Evolutionary conservation across 164 flowering plant species (phyloP).

Genomic region (Annona cherimola): DNA sequence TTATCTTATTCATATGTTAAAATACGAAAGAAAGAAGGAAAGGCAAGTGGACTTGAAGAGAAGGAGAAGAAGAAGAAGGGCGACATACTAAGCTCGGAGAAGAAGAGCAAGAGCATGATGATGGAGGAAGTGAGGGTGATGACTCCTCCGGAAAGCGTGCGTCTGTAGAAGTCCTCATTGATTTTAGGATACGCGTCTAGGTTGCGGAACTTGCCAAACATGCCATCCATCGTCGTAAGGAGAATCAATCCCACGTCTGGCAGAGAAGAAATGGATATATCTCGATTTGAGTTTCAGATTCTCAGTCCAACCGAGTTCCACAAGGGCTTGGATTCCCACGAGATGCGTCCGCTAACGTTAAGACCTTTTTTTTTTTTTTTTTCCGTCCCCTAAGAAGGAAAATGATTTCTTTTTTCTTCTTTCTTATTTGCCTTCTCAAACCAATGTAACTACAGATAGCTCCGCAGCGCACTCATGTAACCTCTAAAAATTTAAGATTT

Average conservation of each 20-base stretch:
- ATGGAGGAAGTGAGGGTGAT: constrained; percentile 57
- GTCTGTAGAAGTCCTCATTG: constrained; percentile 68
- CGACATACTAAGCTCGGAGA: constrained; percentile 60
- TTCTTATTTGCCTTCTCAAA: too few relatives aligned
- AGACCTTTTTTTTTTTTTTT: neutral
- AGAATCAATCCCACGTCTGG: neutral
- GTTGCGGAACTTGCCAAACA: constrained; percentile 36
- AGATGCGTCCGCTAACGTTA: neutral
- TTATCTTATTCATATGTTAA: neutral
- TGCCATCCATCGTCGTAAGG: neutral
- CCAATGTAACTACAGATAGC: too few relatives aligned
- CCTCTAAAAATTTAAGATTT: too few relatives aligned
- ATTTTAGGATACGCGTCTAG: constrained; percentile 71
- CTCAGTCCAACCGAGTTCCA: neutral
- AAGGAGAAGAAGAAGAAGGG: neutral
- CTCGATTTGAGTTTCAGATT: neutral
- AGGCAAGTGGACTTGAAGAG: neutral
- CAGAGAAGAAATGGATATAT: neutral
- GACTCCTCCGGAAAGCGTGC: constrained; percentile 68
- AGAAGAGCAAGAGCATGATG: constrained; percentile 55
- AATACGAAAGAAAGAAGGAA: neutral
- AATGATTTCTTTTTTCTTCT: neutral
- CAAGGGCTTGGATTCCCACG: neutral
- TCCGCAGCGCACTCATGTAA: too few relatives aligned
- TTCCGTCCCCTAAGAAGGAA: neutral